Percentiles rank a stretch among this genome's conserved stretches.
Conservation (phyloP, 2,329 filamentous ascomycete genomes). For the Plenodomus tracheiphilus region DNA sequence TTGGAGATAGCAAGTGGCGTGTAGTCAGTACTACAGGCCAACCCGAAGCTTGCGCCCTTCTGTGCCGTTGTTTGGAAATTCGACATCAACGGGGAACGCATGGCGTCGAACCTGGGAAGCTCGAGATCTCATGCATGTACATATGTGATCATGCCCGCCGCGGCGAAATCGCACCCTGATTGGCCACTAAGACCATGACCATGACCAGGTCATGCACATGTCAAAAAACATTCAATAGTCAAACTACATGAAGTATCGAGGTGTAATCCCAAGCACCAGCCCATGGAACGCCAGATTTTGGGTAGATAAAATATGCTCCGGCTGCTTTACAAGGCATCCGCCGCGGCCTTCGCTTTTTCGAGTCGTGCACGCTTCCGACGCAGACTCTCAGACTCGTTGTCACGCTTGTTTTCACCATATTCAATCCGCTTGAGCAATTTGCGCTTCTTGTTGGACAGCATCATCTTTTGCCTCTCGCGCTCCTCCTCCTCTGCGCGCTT, state of each 20-base stretch:
- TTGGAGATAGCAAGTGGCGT: not conserved
- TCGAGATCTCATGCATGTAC: no score
- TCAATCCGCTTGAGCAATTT: slow-evolving; percentile 98
- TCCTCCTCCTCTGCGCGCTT: slow-evolving; percentile 76
- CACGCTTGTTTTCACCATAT: slow-evolving; percentile 92
- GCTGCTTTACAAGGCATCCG: slow-evolving; percentile 27
- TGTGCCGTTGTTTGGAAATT: not conserved
- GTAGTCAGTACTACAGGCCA: not conserved
- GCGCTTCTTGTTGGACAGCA: slow-evolving; percentile 97
- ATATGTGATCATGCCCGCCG: no score
- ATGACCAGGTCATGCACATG: not conserved
- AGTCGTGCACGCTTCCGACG: slow-evolving; percentile 88
- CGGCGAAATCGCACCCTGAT: not conserved
- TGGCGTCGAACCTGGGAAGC: no score
- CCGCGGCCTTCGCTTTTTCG: slow-evolving; percentile 60
- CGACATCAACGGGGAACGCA: not conserved
- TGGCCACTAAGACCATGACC: not conserved
- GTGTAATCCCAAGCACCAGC: not conserved
- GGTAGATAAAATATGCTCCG: not conserved
- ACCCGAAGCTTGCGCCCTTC: not conserved
- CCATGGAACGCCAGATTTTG: not conserved
- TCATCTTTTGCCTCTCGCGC: slow-evolving; percentile 90
- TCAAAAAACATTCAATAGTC: not conserved
- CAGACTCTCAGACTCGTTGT: slow-evolving; percentile 84
- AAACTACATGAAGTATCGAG: not conserved